phyloP scores from a whole-genome alignment of 2,329 filamentous ascomycete species.

The Aureobasidium sp. region DNA sequence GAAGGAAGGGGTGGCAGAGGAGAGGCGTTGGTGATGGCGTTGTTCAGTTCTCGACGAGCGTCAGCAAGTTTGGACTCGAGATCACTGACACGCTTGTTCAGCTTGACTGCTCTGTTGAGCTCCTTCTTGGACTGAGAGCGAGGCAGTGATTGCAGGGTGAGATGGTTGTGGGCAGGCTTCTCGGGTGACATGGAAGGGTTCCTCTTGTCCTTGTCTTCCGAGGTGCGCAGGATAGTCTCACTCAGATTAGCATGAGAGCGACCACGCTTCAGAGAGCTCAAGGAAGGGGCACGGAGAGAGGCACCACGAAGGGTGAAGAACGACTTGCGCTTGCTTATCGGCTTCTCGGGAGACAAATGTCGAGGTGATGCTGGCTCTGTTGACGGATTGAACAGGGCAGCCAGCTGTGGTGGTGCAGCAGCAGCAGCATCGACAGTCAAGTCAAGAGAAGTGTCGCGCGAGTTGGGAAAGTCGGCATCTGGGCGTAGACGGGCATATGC shows the following conservation, averaged over 20 bases:
- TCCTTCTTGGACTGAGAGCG: slow-evolving; percentile 50
- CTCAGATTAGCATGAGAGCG: slow-evolving; percentile 27
- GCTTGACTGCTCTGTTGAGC: slow-evolving; percentile 49
- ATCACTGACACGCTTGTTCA: slow-evolving; percentile 54
- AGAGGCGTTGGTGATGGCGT: slow-evolving; percentile 39
- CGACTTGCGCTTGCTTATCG: slow-evolving; percentile 8
- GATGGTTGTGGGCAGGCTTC: slow-evolving; percentile 20
- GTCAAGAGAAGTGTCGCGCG: neutral
- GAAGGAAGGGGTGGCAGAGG: slow-evolving; percentile 32
- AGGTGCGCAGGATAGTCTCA: slow-evolving; percentile 15
- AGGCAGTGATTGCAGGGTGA: slow-evolving; percentile 28
- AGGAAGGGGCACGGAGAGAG: slow-evolving; percentile 25
- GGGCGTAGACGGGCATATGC: slow-evolving; percentile 1
- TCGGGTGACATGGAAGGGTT: slow-evolving; percentile 23
- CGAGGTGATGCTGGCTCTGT: neutral
- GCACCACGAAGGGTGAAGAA: slow-evolving; percentile 18
- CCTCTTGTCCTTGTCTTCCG: slow-evolving; percentile 20
- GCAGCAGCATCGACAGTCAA: neutral
- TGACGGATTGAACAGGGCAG: neutral
- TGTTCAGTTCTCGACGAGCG: slow-evolving; percentile 48
- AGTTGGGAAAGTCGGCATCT: neutral
- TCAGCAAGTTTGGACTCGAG: slow-evolving; percentile 52
- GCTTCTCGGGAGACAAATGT: slow-evolving; percentile 4
- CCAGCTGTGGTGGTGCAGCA: neutral
- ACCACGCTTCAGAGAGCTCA: slow-evolving; percentile 29